Base-by-base conservation (phyloP, 805 yeast genomes). In the Hermanozyma aechmeae region DNA sequence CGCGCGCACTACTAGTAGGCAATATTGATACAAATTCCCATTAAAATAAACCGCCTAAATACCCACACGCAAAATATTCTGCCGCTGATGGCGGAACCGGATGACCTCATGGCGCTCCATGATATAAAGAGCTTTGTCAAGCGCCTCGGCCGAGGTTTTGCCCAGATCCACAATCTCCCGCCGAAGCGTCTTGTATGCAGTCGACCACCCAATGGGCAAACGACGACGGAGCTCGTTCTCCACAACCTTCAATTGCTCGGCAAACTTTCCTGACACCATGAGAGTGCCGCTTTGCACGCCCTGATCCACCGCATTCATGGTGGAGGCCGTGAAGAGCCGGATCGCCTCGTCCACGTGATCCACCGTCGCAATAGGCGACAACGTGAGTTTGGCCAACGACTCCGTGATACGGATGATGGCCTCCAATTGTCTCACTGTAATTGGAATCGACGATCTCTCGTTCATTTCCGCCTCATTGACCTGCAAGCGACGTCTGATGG, bases 391-490 rank as follows among this genome's bases (percentile, higher is more conserved):
- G 6, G 98, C 98, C 32, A 92, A 61, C 0, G 95, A 73, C 59
- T 92, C 99, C 2, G 96, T 74, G 31, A 92, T 92, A 62, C 99
- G 87, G 27, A 92, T 76, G 44, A 92, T 84, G 23, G 99, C 98
- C 58, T 92, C 99, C 37, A 92, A 68, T 62, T 92, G 99, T 68
- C 99, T 86, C 25, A 92, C 76, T 0, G 99, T 92, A 48, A 92
- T 89, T 17, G 99, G 99, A 47, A 92, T 92, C 2, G 96, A 80
- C 1, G 96, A 86, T 45, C 96, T 70, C 50, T 81, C 95, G 37
- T 85, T 78, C 38, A 86, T 76, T 38, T 76, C 77, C 12, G 76
- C 63, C 61, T 92, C 99, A 44, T 74, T 79, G 33, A 74, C 69
- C 40, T 83, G 86, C 31, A 92, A 78, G 36, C 77, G 77, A 45